phyloP scores from a whole-genome alignment of 345 rosid genomes.

The Brassica juncea region DNA sequence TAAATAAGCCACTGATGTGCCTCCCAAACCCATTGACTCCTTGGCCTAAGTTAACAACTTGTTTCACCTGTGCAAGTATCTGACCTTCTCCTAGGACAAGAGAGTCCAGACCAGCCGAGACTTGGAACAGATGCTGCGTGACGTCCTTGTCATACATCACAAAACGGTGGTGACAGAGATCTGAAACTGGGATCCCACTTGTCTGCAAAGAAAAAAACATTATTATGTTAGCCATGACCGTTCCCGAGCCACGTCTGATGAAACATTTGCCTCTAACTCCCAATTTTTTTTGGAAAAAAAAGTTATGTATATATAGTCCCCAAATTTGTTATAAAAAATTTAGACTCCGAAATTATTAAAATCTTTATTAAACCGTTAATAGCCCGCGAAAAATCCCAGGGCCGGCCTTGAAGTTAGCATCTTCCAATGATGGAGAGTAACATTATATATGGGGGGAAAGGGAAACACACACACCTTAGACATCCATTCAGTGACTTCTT shows the following conservation, averaged over 20 bases:
- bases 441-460: neutral
- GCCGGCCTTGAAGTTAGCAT: no score
- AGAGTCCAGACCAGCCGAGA: conserved; percentile 93
- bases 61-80: conserved; percentile 81
- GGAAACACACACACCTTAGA: conserved; percentile 60
- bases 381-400: no score
- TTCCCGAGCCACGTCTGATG: no score
- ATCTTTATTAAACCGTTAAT: no score
- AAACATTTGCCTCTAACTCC: no score
- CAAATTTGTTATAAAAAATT: no score
- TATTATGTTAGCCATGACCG: neutral
- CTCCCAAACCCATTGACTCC: conserved; percentile 74
- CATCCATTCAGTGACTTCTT: conserved; percentile 88
- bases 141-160: conserved; percentile 81
- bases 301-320: no score
- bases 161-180: conserved; percentile 72
- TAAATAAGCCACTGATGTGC: conserved; percentile 66
- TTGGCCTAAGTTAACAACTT: conserved; percentile 70
- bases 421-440: neutral
- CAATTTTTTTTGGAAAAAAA: no score
- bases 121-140: conserved; percentile 86
- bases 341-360: no score
- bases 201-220: conserved; percentile 48
- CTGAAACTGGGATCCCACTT: conserved; percentile 71
- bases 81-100: conserved; percentile 84